Evolutionary conservation across 2,329 filamentous ascomycete species (phyloP), one percentile per base, ranked within the genome.

Genomic region (Tolypocladium inflatum): DNA sequence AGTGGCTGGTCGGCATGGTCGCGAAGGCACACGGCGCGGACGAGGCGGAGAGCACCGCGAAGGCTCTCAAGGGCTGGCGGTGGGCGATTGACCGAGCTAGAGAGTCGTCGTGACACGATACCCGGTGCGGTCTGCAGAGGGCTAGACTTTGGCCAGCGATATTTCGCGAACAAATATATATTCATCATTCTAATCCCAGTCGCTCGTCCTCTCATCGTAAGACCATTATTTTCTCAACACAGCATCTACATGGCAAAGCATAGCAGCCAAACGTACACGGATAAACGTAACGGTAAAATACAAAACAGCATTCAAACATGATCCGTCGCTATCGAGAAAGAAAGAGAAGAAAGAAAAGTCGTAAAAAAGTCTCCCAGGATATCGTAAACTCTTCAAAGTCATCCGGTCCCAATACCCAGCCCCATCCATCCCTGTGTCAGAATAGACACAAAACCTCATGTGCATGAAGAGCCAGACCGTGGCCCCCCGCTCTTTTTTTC

Each of bases 1-100:
- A 60, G 43, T 73, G 70, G 66, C 56, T 74, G 11, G 43, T 70
- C 39, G 54, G 57, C 13, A 59, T 74, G 42, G 58, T 70, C 8
- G 61, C 58, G n/a, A 38, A 61, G 15, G 54, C 59, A 15, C 62
- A 64, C 2, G 65, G 67, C 21, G 33, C 53, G 2, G 43, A 64
- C 39, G 59, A 63, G n/a, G 66, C 67, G 2, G 23, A 45, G 21
- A 60, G 58, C 41, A 59, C 61, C 42, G 62, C 56, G 2, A 54
- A 43, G 52, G 59, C 58, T 7, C 55, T 69, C 21, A 51, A 59
- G 11, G 61, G 65, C 19, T 71, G 69, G 69, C 64, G 68, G 42
- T 58, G 57, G 55, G 48, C 60, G 33, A 61, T 66, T 42, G 58
- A 62, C 1, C 39, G 53, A 11, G 26, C 13, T 4, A 11, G 23